Conservation (phyloP, 2,329 filamentous ascomycete genomes). For the Ophiobolus disseminans region DNA sequence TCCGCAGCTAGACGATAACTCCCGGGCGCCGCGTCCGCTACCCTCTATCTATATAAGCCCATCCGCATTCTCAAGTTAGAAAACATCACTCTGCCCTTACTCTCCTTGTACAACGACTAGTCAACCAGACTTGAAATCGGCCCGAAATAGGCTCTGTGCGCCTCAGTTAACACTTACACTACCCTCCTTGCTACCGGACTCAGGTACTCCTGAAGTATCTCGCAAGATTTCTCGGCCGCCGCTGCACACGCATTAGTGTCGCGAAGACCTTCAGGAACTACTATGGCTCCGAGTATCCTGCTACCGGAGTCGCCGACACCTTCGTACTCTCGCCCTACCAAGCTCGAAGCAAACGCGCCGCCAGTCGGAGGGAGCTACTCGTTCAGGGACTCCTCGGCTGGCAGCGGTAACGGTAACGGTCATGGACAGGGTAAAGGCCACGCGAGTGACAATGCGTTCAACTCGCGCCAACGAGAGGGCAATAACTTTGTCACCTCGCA, state of each 20-base stretch:
- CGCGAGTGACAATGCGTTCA: conserved; percentile 14
- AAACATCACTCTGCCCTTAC: not conserved
- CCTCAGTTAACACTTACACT: no score
- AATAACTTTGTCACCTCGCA: conserved; percentile 37
- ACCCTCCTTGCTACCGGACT: no score
- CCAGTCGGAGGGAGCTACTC: conserved; percentile 20
- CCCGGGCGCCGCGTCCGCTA: conserved; percentile 7
- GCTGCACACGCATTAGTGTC: not conserved
- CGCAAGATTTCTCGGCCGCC: not conserved
- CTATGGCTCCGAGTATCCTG: conserved; percentile 44
- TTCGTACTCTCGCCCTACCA: conserved; percentile 20
- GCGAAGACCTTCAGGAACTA: conserved; percentile 1
- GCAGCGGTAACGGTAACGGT: conserved; percentile 21
- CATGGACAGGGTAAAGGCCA: conserved; percentile 18
- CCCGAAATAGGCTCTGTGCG: no score
- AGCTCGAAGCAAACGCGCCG: conserved; percentile 34
- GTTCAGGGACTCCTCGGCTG: conserved; percentile 17
- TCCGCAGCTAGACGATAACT: conserved; percentile 13
- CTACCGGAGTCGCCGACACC: conserved; percentile 31
- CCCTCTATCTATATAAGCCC: conserved; percentile 22
- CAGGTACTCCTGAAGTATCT: no score
- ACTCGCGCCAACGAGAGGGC: conserved; percentile 20
- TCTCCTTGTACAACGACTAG: no score
- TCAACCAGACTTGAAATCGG: no score
- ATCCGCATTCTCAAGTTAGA: conserved; percentile 9